phyloP scores from a whole-genome alignment of 768 basidiomycete species.

The Dioszegia aurantiaca region DNA sequence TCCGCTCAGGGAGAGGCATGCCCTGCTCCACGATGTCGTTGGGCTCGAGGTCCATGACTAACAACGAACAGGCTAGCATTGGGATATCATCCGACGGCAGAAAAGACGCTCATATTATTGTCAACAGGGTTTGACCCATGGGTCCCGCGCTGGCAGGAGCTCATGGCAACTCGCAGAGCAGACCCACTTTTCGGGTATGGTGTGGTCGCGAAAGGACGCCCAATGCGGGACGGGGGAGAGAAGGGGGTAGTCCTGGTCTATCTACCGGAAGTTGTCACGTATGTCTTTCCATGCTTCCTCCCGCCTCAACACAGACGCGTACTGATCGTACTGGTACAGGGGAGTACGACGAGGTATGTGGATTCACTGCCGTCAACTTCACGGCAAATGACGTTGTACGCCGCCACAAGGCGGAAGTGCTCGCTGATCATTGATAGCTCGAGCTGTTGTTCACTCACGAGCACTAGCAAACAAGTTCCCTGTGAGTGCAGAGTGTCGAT shows the following conservation, averaged over 20 bases:
- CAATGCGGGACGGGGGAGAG: slow-evolving; percentile 11
- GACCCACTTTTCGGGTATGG: slow-evolving; percentile 43
- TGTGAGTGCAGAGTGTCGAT: too few relatives aligned
- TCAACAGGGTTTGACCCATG: slow-evolving; percentile 25
- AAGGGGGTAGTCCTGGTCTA: slow-evolving; percentile 39
- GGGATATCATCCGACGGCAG: slow-evolving; percentile 22
- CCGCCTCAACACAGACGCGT: background rate
- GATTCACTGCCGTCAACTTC: background rate
- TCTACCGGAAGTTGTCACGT: slow-evolving; percentile 38
- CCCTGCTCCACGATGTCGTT: too few relatives aligned
- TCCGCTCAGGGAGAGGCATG: too few relatives aligned
- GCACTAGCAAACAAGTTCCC: slow-evolving; percentile 41
- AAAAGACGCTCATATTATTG: slow-evolving; percentile 19
- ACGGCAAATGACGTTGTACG: background rate
- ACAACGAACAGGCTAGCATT: slow-evolving; percentile 30
- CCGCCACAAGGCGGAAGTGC: background rate
- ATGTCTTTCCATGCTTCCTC: slow-evolving; percentile 14
- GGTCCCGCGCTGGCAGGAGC: slow-evolving; percentile 22
- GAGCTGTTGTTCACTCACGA: slow-evolving; percentile 46
- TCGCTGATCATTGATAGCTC: slow-evolving; percentile 29
- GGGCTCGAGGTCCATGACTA: too few relatives aligned
- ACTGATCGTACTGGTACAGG: slow-evolving; percentile 12
- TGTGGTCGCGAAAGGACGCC: slow-evolving; percentile 4
- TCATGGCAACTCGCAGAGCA: slow-evolving; percentile 14
- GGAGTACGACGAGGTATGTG: slow-evolving; percentile 39